Percentiles rank a stretch among this genome's conserved stretches.
Evolutionary conservation across 192 early-diverging fungal species (phyloP).

Genomic region (Linnemannia zychae): DNA sequence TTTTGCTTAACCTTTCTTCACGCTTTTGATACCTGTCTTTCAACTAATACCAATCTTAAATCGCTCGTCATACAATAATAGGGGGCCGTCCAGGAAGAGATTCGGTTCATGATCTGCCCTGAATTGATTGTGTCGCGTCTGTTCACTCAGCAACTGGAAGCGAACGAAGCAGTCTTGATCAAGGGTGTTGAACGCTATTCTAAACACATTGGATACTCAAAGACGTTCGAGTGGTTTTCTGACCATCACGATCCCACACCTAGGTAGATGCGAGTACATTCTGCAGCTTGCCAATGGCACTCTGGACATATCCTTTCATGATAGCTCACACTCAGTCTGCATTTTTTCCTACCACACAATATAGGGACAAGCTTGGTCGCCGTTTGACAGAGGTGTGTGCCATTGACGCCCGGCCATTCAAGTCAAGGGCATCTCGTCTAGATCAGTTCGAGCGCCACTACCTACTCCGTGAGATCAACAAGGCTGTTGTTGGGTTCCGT

Average conservation of each 20-base stretch:
- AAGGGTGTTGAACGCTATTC: slow-evolving; percentile 48
- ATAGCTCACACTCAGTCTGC: neutral
- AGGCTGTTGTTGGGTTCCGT: slow-evolving; percentile 35
- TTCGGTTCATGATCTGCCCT: slow-evolving; percentile 55
- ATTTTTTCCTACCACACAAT: neutral
- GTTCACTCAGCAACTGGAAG: slow-evolving; percentile 33
- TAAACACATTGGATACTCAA: slow-evolving; percentile 51
- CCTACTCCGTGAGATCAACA: slow-evolving; percentile 46
- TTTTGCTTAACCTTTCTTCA: neutral
- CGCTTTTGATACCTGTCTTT: neutral
- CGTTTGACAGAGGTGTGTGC: slow-evolving; percentile 46
- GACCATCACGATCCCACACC: slow-evolving; percentile 40
- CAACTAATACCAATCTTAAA: neutral
- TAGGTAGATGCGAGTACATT: slow-evolving; percentile 12
- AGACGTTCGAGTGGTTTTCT: slow-evolving; percentile 50
- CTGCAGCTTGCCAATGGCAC: neutral
- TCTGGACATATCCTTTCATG: neutral
- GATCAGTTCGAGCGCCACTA: slow-evolving; percentile 42
- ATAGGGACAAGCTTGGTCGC: slow-evolving; percentile 43
- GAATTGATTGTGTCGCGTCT: slow-evolving; percentile 49
- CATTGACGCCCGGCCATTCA: slow-evolving; percentile 50
- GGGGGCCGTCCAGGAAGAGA: slow-evolving; percentile 55
- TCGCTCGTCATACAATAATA: slow-evolving; percentile 6
- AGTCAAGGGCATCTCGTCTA: slow-evolving; percentile 38
- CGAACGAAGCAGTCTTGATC: slow-evolving; percentile 51